Base-by-base conservation (phyloP, 2,329 filamentous ascomycete genomes). In the Pseudonectria foliicola region DNA sequence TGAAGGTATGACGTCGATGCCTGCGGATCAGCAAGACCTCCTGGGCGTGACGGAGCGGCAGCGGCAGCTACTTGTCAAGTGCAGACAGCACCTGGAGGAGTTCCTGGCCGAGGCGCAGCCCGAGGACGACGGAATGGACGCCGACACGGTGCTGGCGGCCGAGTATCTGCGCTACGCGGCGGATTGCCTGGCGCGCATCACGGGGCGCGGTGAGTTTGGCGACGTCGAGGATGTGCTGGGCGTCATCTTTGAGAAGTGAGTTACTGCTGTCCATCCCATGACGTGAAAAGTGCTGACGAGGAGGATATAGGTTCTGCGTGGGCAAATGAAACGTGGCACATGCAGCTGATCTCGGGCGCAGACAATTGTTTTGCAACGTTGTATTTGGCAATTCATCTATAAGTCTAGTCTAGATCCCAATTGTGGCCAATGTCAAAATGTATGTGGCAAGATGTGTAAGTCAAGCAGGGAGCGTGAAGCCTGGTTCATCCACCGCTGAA, bases 151-250 rank as follows among this genome's bases (percentile, higher is more conserved):
- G 6, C 72, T 94, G 16, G 89, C 88, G 10, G 92, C 92, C 1
- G 92, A 98, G 60, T 79, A 89, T 54, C 68, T 98, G 36, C 80
- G 92, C 28, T 78, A 77, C 46, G 89, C 88, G 10, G 88, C 86
- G 1, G 76, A 81, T 34, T 81, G 78, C 43, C 68, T 95, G n/a
- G 83, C 87, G 2, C 77, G 80, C 38, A 94, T 96, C 50, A 96
- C 88, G 1, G 92, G 92, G 1, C 77, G 77, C 36, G 89, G 88
- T 1, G 85, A 88, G 50, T 76, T 75, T 27, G 85, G 88, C 3
- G 90, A 96, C 60, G 87, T 96, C 12, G 90, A 98, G 57, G 92
- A 96, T 55, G 86, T 98, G 7, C 64, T 98, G 29, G 92, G 92
- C 0, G 89, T 98, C 14, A 89, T 98, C 4, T 98, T 98, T 64